Base-by-base conservation (phyloP, 2,329 filamentous ascomycete species). In the Hypomyces rosellus region DNA sequence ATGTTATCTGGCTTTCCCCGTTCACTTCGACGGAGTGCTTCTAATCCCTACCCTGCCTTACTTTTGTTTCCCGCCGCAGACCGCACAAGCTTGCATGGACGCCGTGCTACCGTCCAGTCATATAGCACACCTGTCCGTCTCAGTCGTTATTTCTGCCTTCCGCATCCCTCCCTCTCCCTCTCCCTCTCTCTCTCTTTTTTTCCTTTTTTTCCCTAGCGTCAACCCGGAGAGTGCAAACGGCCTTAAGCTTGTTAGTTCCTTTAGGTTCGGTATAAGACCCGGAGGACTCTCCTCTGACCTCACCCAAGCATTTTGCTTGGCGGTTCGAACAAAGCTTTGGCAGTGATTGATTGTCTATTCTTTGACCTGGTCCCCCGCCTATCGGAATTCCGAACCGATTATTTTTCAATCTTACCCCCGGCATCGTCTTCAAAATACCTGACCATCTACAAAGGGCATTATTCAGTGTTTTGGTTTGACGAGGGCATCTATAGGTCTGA, bases 251-350 rank as follows among this genome's bases (percentile, higher is more conserved):
- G 46, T 45, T 50, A 50, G 47, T 46, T 46, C 49, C 47, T 40
- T 36, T 52, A 20, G 25, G 25, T 30, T 30, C 50, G 42, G 47
- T 52, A 52, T 52, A 52, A 52, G 50, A 52, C 50, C 50, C 47
- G 39, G 50, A 34, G 43, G 37, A 47, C 50, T 52, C 50, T 52
- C 50, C 47, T 50, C 44, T 18, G 44, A 22, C 44, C 44, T 40
- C 46, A 42, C 47, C 47, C 42, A 52, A 37, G 41, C 41, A 50
- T 45, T 42, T 44, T 48, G 36, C 25, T 30, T 30, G 25, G 25
- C 25, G 25, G 25, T 30, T 30, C 25, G 38, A 18, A 40, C 37
- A 51, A 42, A 40, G 25, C 46, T 52, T 38, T 41, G 48, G 47
- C 50, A 34, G 43, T 48, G 43, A 34, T 45, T 40, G 16, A 38